phyloP scores from a whole-genome alignment of 441 rosid species.

The Euphorbia corollata region DNA sequence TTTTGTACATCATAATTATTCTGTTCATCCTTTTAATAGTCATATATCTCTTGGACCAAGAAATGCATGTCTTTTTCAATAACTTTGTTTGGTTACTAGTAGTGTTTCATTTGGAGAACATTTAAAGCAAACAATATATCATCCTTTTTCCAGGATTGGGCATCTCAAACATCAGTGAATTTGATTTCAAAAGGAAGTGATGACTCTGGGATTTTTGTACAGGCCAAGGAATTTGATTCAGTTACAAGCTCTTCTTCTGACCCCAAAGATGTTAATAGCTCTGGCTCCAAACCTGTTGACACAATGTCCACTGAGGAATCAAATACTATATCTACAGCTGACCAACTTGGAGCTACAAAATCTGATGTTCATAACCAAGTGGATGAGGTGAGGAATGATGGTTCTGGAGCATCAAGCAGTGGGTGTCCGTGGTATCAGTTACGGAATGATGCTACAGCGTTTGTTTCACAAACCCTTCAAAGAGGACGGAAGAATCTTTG shows the following conservation, averaged over 20 bases:
- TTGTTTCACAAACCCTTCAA: conserved; percentile 83
- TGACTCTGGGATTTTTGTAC: conserved; percentile 27
- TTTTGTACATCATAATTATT: background rate
- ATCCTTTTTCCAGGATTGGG: conserved; percentile 29
- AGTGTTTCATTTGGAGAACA: background rate
- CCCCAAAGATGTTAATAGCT: conserved; percentile 31
- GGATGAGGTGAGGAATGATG: conserved; percentile 44
- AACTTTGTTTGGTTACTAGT: background rate
- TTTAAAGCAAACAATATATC: conserved; percentile 3
- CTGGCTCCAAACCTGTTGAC: conserved; percentile 32
- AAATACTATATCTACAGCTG: conserved; percentile 22
- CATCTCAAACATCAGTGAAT: conserved; percentile 26
- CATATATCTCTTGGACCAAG: conserved; percentile 3
- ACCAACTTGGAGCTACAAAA: conserved; percentile 30
- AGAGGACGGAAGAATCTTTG: conserved; percentile 93
- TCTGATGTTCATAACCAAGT: conserved; percentile 30
- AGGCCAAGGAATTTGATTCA: conserved; percentile 37
- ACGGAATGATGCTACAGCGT: conserved; percentile 79
- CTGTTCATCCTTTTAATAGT: conserved; percentile 1
- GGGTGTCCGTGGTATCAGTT: conserved; percentile 91
- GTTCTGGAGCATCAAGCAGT: conserved; percentile 51
- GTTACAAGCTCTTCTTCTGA: conserved; percentile 31
- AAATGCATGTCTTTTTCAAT: background rate
- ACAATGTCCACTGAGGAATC: conserved; percentile 31
- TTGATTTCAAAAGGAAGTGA: conserved; percentile 39